phyloP scores from a whole-genome alignment of 164 flowering plant species.

The Vitis cinerea region DNA sequence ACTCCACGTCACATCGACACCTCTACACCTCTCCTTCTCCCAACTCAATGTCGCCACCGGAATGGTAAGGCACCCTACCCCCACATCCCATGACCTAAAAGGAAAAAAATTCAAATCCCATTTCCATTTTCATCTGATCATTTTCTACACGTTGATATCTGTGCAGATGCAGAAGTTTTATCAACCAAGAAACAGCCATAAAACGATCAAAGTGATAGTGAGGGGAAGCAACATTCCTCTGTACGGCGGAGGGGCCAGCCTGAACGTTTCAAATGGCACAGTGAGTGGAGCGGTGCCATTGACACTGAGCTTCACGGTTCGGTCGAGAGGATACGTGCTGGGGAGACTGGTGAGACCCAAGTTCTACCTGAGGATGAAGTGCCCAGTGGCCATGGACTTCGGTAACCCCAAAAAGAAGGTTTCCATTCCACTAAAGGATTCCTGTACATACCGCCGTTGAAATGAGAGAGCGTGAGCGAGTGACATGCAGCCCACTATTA shows the following conservation, averaged over 20 bases:
- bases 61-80: conserved; percentile 19
- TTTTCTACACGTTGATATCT: background rate
- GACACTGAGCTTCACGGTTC: conserved; percentile 34
- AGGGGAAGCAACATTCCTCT: conserved; percentile 36
- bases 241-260: conserved; percentile 41
- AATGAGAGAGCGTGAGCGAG: no score
- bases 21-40: conserved; percentile 35
- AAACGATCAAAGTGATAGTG: conserved; percentile 26
- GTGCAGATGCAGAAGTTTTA: conserved; percentile 42
- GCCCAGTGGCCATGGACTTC: conserved; percentile 30
- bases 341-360: conserved; percentile 60
- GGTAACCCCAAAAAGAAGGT: conserved; percentile 30
- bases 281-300: conserved; percentile 35
- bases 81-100: background rate
- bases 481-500: no score
- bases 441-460: conserved; percentile 30
- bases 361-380: conserved; percentile 32
- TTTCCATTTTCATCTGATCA: no score
- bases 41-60: conserved; percentile 47
- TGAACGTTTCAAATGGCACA: conserved; percentile 28
- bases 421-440: conserved; percentile 29
- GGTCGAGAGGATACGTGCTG: conserved; percentile 50
- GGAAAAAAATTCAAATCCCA: no score
- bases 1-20: conserved; percentile 46
- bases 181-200: conserved; percentile 48